Evolutionary conservation across 768 basidiomycete species (phyloP).

Genomic region (Thelephora ganbajun): DNA sequence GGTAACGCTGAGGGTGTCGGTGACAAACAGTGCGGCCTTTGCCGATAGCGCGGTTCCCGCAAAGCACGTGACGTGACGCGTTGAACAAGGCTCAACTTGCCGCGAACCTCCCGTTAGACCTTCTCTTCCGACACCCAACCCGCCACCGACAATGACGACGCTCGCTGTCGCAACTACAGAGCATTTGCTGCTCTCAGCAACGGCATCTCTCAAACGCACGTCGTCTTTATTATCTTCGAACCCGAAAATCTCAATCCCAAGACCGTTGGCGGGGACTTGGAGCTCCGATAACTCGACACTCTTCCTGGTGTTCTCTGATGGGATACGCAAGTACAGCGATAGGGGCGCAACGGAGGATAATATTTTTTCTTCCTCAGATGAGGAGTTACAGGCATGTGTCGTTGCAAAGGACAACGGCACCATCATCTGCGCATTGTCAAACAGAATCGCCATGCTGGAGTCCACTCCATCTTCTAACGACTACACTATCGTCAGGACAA

Average conservation of each 20-base stretch:
- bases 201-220: slow-evolving; percentile 29
- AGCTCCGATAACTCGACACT: slow-evolving; percentile 39
- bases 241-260: slow-evolving; percentile 11
- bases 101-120: not conserved
- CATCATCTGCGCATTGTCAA: slow-evolving; percentile 32
- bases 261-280: slow-evolving; percentile 35
- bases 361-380: slow-evolving; percentile 6
- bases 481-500: slow-evolving; percentile 29
- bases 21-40: not conserved
- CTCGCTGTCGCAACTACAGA: slow-evolving; percentile 37
- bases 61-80: not conserved
- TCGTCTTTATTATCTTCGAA: slow-evolving; percentile 28
- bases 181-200: slow-evolving; percentile 34
- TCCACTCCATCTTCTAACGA: slow-evolving; percentile 19
- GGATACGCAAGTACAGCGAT: no score
- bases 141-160: slow-evolving; percentile 20
- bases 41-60: not conserved
- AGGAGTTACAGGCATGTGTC: slow-evolving; percentile 19
- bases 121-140: not conserved
- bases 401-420: slow-evolving; percentile 22
- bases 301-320: slow-evolving; percentile 15
- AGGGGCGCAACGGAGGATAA: no score
- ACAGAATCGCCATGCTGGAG: slow-evolving; percentile 38
- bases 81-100: not conserved
- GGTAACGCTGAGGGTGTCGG: no score